Evolutionary conservation across 768 basidiomycete genomes (phyloP).

Genomic region (Pulveroboletus sp.): DNA sequence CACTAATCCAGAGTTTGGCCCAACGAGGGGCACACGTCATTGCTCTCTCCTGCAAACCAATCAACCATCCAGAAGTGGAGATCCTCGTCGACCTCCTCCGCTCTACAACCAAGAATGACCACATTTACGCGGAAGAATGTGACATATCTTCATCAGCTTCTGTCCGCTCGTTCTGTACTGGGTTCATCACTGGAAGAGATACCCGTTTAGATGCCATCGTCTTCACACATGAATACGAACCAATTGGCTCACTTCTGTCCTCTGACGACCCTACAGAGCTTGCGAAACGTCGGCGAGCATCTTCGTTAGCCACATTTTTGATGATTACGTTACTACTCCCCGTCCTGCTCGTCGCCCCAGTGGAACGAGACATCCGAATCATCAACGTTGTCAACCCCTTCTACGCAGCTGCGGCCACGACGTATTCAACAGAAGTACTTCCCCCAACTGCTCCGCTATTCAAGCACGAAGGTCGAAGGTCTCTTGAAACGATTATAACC

Average conservation of each 20-base stretch:
- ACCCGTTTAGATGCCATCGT: constrained; percentile 74
- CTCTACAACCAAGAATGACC: constrained; percentile 63
- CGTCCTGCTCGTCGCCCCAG: constrained; percentile 71
- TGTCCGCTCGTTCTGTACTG: constrained; percentile 63
- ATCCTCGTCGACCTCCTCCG: constrained; percentile 65
- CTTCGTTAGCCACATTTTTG: constrained; percentile 69
- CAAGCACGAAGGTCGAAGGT: constrained; percentile 58
- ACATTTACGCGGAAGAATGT: constrained; percentile 77
- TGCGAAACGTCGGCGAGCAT: constrained; percentile 40
- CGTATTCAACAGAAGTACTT: constrained; percentile 31
- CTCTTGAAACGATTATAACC: constrained; percentile 57
- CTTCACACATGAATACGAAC: constrained; percentile 71
- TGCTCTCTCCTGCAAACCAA: constrained; percentile 58
- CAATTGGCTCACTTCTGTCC: constrained; percentile 48
- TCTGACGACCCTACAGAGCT: constrained; percentile 27
- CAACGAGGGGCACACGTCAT: constrained; percentile 76
- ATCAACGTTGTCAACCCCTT: constrained; percentile 84
- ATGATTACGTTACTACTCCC: constrained; percentile 78
- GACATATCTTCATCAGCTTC: constrained; percentile 62
- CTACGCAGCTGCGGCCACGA: constrained; percentile 71
- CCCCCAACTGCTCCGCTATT: constrained; percentile 33
- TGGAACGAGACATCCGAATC: constrained; percentile 89
- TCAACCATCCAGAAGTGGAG: constrained; percentile 44
- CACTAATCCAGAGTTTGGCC: constrained; percentile 61
- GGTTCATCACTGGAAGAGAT: constrained; percentile 61